phyloP scores from a whole-genome alignment of 495 filamentous ascomycete species.

The Neurospora africana region DNA sequence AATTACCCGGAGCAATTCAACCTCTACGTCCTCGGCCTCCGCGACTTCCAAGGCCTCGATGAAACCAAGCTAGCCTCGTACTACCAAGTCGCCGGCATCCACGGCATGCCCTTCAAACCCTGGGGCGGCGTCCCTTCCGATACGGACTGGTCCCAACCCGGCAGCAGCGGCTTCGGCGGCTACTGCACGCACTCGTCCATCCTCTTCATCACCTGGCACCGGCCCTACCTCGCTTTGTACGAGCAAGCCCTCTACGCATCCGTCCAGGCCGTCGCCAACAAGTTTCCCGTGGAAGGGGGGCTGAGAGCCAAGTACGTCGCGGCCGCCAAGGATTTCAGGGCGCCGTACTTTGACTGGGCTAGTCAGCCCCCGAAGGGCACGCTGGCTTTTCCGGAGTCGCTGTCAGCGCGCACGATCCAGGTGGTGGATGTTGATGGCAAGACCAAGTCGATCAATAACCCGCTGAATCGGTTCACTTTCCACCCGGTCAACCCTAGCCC shows the following conservation, averaged over 20 bases:
- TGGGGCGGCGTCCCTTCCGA: conserved; percentile 28
- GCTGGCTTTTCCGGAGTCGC: conserved; percentile 18
- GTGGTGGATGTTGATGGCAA: conserved; percentile 28
- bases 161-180: conserved; percentile 30
- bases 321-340: conserved; percentile 38
- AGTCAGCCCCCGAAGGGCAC: conserved; percentile 17
- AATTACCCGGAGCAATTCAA: conserved; percentile 24
- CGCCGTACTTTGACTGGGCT: conserved; percentile 52
- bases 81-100: conserved; percentile 35
- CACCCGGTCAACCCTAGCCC: conserved; percentile 16
- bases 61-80: conserved; percentile 16
- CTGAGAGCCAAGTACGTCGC: conserved; percentile 31
- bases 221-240: conserved; percentile 48
- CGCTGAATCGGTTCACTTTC: conserved; percentile 28
- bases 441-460: conserved; percentile 22
- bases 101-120: conserved; percentile 31
- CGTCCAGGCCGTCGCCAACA: conserved; percentile 37
- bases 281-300: conserved; percentile 32
- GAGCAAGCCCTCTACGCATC: conserved; percentile 50
- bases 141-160: conserved; percentile 20
- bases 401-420: conserved; percentile 25
- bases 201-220: conserved; percentile 58
- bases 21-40: conserved; percentile 18
- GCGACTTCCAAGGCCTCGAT: conserved; percentile 13
- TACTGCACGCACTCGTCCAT: conserved; percentile 58